Conservation (phyloP, 1,284 basidiomycete species). For the Fomitopsis schrenkii region DNA sequence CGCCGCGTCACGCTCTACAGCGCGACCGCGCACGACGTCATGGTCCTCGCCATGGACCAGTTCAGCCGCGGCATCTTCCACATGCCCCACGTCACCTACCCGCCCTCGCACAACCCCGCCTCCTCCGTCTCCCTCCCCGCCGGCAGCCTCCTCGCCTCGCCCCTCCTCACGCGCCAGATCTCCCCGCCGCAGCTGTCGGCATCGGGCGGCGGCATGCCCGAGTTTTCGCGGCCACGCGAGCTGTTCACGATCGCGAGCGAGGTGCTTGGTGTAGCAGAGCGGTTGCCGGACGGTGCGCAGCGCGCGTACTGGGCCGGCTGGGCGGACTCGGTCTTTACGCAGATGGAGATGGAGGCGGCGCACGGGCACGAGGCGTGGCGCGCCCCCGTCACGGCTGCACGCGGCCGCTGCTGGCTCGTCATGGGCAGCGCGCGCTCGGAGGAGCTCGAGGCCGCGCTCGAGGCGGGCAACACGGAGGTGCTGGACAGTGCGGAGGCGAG, state of each 20-base stretch:
- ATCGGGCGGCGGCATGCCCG: conserved; percentile 8
- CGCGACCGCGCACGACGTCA: conserved; percentile 45
- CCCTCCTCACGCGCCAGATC: conserved; percentile 6
- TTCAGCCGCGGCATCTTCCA: conserved; percentile 65
- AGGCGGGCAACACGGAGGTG: conserved; percentile 36
- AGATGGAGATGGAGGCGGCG: conserved; percentile 58
- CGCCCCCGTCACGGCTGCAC: conserved; percentile 37
- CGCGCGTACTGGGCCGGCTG: conserved; percentile 53
- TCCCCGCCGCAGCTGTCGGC: conserved; percentile 5
- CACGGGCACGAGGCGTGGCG: conserved; percentile 45
- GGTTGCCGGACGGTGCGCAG: conserved; percentile 37
- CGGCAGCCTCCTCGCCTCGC: conserved; percentile 7
- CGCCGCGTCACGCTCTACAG: conserved; percentile 42
- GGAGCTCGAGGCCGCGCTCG: conserved; percentile 44
- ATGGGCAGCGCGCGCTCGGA: conserved; percentile 50
- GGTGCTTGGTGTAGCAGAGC: conserved; percentile 56
- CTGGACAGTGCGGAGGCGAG: conserved; percentile 41
- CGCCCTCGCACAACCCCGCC: conserved; percentile 20
- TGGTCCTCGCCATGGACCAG: conserved; percentile 61
- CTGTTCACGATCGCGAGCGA: conserved; percentile 58
- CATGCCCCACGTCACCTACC: conserved; percentile 54
- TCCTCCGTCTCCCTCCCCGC: conserved; percentile 11
- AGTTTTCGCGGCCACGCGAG: conserved; percentile 53
- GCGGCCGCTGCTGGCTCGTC: conserved; percentile 53
- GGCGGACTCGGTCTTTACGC: conserved; percentile 55